phyloP scores from a whole-genome alignment of 441 rosid species.

The Aquilaria agallochum region DNA sequence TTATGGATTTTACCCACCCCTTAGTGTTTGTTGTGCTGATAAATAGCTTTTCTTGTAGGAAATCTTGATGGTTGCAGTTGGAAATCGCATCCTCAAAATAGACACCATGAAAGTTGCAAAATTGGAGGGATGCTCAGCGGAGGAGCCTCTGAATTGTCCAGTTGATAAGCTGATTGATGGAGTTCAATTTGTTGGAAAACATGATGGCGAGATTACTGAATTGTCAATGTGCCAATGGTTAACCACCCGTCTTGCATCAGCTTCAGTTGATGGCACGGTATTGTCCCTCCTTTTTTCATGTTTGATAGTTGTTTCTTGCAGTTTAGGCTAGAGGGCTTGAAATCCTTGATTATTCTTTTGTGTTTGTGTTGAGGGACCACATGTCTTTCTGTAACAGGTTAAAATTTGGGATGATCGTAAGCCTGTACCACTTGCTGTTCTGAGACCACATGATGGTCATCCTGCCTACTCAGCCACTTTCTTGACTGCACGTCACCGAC shows the following conservation, averaged over 20 bases:
- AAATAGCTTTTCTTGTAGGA: conserved; percentile 21
- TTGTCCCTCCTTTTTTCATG: too few species aligned
- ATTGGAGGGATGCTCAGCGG: conserved; percentile 26
- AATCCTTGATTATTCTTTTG: conserved; percentile 1
- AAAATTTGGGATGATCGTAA: conserved; percentile 49
- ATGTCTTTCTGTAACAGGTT: conserved; percentile 25
- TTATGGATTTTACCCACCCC: too few species aligned
- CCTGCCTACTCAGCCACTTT: conserved; percentile 40
- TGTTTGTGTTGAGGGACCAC: conserved; percentile 9
- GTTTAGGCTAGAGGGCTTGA: background rate
- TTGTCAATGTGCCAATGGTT: conserved; percentile 49
- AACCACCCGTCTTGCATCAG: conserved; percentile 42
- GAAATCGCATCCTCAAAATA: conserved; percentile 31
- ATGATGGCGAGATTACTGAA: conserved; percentile 34
- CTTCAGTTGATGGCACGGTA: conserved; percentile 42
- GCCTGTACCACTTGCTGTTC: conserved; percentile 25
- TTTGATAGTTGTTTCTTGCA: too few species aligned
- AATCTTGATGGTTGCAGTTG: conserved; percentile 39
- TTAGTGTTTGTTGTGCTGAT: background rate
- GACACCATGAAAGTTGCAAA: conserved; percentile 36
- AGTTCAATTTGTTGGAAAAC: conserved; percentile 38
- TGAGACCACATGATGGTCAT: conserved; percentile 37
- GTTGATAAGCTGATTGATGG: conserved; percentile 37
- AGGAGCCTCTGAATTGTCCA: conserved; percentile 38
- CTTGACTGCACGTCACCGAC: conserved; percentile 29